Base-by-base conservation (phyloP, 2,329 filamentous ascomycete species). In the Fusarium setosum region DNA sequence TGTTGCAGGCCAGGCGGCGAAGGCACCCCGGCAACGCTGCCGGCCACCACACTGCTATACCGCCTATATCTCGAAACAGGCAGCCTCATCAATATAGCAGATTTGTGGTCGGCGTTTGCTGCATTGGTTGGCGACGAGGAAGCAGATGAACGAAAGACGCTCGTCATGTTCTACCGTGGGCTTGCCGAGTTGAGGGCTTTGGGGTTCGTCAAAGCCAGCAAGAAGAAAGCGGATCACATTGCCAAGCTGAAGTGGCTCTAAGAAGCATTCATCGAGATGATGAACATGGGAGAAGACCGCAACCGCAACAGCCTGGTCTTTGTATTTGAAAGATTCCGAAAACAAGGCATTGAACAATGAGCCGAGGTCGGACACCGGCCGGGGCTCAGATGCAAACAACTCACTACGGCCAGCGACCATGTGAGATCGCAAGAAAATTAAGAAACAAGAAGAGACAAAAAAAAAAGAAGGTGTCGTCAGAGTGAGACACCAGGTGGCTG, bases 161-260 rank as follows among this genome's bases (percentile, higher is more conserved):
- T 93, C 79, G 88, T 93, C 38, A 80, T 92, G 59, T 99, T 98
- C 78, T 97, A 97, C 77, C 86, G 89, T 61, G 92, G 88, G 6
- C 77, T 98, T 63, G 93, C 95, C 1, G 96, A 99, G 77, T 78
- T 99, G 75, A 91, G 90, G 76, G 87, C 90, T 53, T 83, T 99
- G 72, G 96, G 96, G 8, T 91, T 97, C 79, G 86, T 98, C 62
- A 97, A 96, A 81, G 85, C 86, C 62, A 98, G 91, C 73, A 92
- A 91, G 79, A 97, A 94, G 83, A 97, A 97, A 83, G 88, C 90
- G 21, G 96, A 98, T 75, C 95, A 98, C 79, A 82, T 98, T 69
- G 90, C 93, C 35, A 98, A 97, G 82, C 84, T 94, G 88, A 94
- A 92, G 75, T 96, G 95, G 70, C 81, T 96, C 62, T 87, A 61